Percentiles rank a stretch among this genome's conserved stretches.
phyloP scores from a whole-genome alignment of 176 grass and related monocot species.

The Alloteropsis semialata region DNA sequence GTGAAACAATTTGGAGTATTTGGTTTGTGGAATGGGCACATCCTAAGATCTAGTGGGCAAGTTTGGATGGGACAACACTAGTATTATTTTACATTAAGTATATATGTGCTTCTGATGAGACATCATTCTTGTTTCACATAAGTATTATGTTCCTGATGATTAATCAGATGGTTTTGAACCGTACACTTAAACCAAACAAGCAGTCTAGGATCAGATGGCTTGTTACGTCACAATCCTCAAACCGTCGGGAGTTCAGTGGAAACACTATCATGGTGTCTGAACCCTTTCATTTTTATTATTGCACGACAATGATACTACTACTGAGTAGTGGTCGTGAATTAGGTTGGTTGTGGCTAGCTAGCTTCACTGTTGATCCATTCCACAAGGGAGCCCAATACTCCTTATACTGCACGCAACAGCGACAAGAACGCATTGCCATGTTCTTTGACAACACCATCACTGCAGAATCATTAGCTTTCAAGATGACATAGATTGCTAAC shows the following conservation, averaged over 20 bases:
- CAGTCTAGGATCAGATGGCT: neutral
- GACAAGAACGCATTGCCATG: neutral
- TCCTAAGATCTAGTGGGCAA: neutral
- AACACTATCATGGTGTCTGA: constrained; percentile 31
- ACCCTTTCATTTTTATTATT: constrained; percentile 3
- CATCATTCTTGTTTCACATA: neutral
- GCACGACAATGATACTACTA: neutral
- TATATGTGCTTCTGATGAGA: neutral
- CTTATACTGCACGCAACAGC: neutral
- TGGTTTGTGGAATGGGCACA: neutral
- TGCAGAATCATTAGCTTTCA: neutral
- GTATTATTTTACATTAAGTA: neutral
- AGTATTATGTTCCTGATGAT: neutral
- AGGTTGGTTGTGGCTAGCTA: constrained; percentile 13
- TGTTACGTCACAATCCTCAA: neutral
- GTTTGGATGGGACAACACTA: neutral
- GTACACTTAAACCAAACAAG: neutral
- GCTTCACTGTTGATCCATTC: constrained; percentile 6
- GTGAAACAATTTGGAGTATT: neutral
- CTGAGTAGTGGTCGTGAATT: neutral
- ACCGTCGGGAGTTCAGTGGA: neutral
- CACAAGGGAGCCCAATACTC: neutral
- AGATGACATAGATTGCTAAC: neutral
- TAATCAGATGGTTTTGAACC: neutral
- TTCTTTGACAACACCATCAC: constrained; percentile 6